A percentile compares a stretch with the other conserved stretches of the same genome.
phyloP scores from a whole-genome alignment of 371 early-diverging fungal species.

The Nematocida displodere region DNA sequence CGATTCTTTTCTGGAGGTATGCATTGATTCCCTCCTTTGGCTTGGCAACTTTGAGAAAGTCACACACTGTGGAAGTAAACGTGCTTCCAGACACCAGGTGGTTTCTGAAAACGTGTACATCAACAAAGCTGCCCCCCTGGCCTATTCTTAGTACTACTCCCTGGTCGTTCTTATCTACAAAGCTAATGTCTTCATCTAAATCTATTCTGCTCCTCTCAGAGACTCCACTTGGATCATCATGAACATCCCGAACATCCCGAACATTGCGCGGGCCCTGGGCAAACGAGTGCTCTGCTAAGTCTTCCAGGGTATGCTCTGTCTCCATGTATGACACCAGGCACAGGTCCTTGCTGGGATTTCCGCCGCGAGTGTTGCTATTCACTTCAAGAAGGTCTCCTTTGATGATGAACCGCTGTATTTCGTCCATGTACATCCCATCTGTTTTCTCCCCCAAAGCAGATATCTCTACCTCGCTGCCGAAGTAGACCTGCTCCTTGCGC shows the following conservation, averaged over 20 bases:
- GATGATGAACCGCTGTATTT: conserved; percentile 7
- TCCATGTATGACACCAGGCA: conserved; percentile 29
- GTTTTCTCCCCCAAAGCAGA: not conserved
- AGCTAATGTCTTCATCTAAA: too few relatives aligned
- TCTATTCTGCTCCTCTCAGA: not conserved
- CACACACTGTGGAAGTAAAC: conserved; percentile 18
- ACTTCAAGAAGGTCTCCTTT: conserved; percentile 1
- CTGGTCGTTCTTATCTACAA: conserved; percentile 20
- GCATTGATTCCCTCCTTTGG: not conserved
- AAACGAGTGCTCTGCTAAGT: conserved; percentile 2
- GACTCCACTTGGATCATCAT: not conserved
- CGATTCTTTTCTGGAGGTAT: conserved; percentile 19
- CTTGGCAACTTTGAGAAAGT: conserved; percentile 17
- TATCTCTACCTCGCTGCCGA: not conserved
- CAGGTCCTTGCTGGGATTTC: not conserved
- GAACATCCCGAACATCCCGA: too few relatives aligned
- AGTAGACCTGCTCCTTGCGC: conserved; percentile 22
- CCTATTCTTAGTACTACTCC: conserved; percentile 9
- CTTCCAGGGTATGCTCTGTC: conserved; percentile 7
- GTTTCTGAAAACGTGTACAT: conserved; percentile 34
- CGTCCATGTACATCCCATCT: conserved; percentile 20
- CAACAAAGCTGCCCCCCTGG: not conserved
- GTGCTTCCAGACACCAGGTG: not conserved
- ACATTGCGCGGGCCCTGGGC: too few relatives aligned
- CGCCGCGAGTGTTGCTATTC: not conserved